Conservation (phyloP, 2,329 filamentous ascomycete genomes). For the Colletotrichum tofieldiae region DNA sequence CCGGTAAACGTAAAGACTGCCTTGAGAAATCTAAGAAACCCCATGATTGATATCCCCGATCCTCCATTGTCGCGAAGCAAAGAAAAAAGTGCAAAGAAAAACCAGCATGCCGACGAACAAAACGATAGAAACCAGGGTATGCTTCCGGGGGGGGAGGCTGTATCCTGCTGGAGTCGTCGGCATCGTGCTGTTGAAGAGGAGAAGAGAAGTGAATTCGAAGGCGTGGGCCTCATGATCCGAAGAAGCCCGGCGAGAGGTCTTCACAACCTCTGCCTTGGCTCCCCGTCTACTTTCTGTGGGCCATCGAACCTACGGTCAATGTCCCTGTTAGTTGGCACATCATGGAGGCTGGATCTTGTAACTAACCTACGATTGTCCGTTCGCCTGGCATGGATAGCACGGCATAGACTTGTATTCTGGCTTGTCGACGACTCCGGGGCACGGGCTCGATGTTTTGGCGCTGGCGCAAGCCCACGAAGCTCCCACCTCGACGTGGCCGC, state of each 20-base stretch:
- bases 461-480: slow-evolving; percentile 12
- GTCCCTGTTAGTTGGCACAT: slow-evolving; percentile 4
- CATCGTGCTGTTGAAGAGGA: slow-evolving; percentile 7
- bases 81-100: slow-evolving; percentile 15
- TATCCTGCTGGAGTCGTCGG: slow-evolving; percentile 5
- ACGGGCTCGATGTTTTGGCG: slow-evolving; percentile 4
- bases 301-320: background rate
- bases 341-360: slow-evolving; percentile 4
- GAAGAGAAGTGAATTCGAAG: slow-evolving; percentile 16
- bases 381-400: slow-evolving; percentile 33
- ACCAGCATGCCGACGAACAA: slow-evolving; percentile 6
- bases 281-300: background rate
- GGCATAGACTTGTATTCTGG: slow-evolving; percentile 7
- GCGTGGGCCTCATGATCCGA: background rate
- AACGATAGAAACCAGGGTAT: background rate
- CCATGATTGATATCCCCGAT: slow-evolving; percentile 16
- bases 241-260: background rate
- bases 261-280: slow-evolving; percentile 23
- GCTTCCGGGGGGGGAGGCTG: background rate
- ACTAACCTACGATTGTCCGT: slow-evolving; percentile 43
- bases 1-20: slow-evolving; percentile 5
- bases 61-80: slow-evolving; percentile 4
- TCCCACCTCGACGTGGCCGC: background rate
- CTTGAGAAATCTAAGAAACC: slow-evolving; percentile 27
- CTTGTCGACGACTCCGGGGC: slow-evolving; percentile 20